Base-by-base conservation (phyloP, 1,139 yeast genomes). In the Saccharomyces hybrid region DNA sequence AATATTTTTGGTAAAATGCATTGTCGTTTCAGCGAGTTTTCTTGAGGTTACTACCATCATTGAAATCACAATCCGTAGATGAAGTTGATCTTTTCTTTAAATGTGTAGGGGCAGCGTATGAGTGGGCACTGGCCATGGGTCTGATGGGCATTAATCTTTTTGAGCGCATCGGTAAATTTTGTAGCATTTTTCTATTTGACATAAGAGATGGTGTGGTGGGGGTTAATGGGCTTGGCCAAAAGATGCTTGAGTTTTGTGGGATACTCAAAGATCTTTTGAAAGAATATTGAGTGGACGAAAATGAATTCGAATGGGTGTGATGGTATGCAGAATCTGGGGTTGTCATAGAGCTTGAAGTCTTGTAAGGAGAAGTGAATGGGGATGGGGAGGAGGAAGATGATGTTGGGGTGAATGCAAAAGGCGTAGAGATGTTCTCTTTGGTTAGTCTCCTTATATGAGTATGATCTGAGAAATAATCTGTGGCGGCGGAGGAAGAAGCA, bases 51-150 rank as follows among this genome's bases (percentile, higher is more conserved):
- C 62, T 38, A 38, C 56, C 54, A 31, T 60, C 63, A 48, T 59
- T 62, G 57, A 65, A 66, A 34, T 62, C 66, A 13, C 63, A 54
- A 27, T 64, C 68, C 63, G 60, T 58, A 14, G 55, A 50, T 3
- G 68, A 61, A 11, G 68, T 62, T 27, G 63, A 60, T 54, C 68
- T 61, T 51, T 66, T 65, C 11, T 38, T 38, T 11, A 38, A 4
- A 0, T 38, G 44, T 9, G 44, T 38, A 5, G 44, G 44, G n/a
- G 26, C 44, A 8, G 44, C 25, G 25, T 6, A 38, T 16, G 44
- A 5, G 26, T 38, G 44, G 1, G 44, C 26, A 38, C 6, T 38
- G 44, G 8, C 25, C 14, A 16, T 38, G 28, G 32, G 28, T 27
- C 49, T 27, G 49, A 50, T 11, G 30, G 31, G 26, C 20, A 47